Evolutionary conservation across 1,284 basidiomycete species (phyloP).

Genomic region (Papiliotrema laurentii): DNA sequence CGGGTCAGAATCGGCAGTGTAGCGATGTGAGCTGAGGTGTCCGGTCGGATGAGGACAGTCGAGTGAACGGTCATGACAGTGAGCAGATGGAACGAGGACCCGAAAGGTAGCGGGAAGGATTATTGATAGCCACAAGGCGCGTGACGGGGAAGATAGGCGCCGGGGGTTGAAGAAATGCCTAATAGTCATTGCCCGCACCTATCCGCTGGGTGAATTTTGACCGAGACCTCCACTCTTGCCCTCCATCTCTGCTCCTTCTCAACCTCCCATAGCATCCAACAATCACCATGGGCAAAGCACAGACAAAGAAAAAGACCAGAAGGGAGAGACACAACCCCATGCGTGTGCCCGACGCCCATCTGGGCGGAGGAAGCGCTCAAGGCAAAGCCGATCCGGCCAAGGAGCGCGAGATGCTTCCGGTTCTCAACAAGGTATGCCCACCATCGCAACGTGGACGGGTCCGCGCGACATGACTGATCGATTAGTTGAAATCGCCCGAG

Average conservation of each 20-base stretch:
- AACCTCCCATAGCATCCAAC: not conserved
- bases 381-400: constrained; percentile 54
- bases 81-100: not conserved
- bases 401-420: constrained; percentile 71
- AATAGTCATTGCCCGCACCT: not conserved
- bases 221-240: not conserved
- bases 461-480: not conserved
- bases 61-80: constrained; percentile 1
- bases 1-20: too few species aligned
- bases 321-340: constrained; percentile 81
- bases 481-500: constrained; percentile 55
- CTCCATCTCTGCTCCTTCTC: not conserved
- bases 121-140: too few species aligned
- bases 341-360: constrained; percentile 82
- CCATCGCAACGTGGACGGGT: not conserved
- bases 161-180: not conserved
- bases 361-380: constrained; percentile 60
- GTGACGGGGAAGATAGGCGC: too few species aligned
- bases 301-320: constrained; percentile 58
- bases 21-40: not conserved
- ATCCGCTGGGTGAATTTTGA: not conserved
- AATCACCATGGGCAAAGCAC: constrained; percentile 74
- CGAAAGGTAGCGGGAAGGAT: not conserved
- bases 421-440: constrained; percentile 70
- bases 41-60: not conserved